Evolutionary conservation across 1,139 yeast genomes (phyloP).

Genomic region (Ogataea hybrid): DNA sequence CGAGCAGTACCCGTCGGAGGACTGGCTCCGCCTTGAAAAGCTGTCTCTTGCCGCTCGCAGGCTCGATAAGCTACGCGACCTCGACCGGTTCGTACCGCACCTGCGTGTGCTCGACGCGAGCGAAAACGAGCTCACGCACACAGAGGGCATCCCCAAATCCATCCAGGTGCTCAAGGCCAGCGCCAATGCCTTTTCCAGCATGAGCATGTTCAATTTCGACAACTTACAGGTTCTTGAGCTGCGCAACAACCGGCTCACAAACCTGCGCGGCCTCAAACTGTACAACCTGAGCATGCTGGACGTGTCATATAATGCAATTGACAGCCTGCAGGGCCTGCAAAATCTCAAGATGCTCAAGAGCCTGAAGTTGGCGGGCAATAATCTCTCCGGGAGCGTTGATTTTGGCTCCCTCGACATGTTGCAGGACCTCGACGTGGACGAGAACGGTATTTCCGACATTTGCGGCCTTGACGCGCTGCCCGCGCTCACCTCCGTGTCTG

Average conservation of each 20-base stretch:
- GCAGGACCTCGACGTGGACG: slow-evolving; percentile 45
- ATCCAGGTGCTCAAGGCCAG: slow-evolving; percentile 40
- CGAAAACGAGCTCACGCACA: slow-evolving; percentile 41
- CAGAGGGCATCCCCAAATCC: slow-evolving; percentile 46
- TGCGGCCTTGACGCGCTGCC: slow-evolving; percentile 39
- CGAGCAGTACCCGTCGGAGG: slow-evolving; percentile 39
- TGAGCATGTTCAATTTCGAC: slow-evolving; percentile 42
- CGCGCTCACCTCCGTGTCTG: slow-evolving; percentile 40
- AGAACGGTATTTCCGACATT: slow-evolving; percentile 39
- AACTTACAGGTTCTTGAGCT: slow-evolving; percentile 47
- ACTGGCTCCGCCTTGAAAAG: slow-evolving; percentile 45
- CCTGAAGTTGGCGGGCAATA: slow-evolving; percentile 45
- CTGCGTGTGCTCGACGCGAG: slow-evolving; percentile 41
- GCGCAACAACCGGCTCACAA: slow-evolving; percentile 38
- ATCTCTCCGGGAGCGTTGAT: slow-evolving; percentile 39
- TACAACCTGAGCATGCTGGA: slow-evolving; percentile 41
- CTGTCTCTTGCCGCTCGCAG: slow-evolving; percentile 37
- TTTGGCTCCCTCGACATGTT: slow-evolving; percentile 40
- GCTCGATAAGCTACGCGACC: slow-evolving; percentile 41
- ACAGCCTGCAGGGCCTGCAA: slow-evolving; percentile 39
- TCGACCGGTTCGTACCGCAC: slow-evolving; percentile 45
- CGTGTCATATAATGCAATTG: slow-evolving; percentile 41
- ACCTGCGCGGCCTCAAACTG: slow-evolving; percentile 41
- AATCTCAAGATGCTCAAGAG: slow-evolving; percentile 40
- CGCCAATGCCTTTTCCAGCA: slow-evolving; percentile 40